Evolutionary conservation across 1,139 yeast genomes (phyloP).

Genomic region (Pneumocystis jirovecii): DNA sequence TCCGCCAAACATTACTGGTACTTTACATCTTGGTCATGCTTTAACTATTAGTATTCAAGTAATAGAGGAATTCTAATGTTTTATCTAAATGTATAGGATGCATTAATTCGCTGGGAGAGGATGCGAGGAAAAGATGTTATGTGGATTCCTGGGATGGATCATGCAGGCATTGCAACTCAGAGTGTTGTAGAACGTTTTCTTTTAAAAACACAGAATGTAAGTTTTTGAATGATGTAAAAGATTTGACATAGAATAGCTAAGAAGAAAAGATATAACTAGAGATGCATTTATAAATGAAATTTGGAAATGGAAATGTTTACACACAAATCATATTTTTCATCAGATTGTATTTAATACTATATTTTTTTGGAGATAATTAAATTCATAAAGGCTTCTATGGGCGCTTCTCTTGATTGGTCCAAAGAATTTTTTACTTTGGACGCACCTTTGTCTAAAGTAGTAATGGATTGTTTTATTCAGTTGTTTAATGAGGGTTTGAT

Average conservation of each 20-base stretch:
- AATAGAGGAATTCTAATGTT: not conserved
- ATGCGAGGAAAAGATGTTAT: constrained; percentile 6
- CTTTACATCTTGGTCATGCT: constrained; percentile 13
- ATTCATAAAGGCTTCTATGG: constrained; percentile 7
- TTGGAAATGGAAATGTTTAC: constrained; percentile 1
- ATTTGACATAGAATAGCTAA: not conserved
- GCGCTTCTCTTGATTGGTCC: constrained; percentile 12
- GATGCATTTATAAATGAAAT: constrained; percentile 2
- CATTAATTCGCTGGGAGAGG: constrained; percentile 7
- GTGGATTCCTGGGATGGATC: constrained; percentile 13
- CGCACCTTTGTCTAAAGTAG: constrained; percentile 7
- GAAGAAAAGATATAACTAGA: constrained; percentile 5
- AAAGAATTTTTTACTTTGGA: constrained; percentile 11
- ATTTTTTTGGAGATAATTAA: not conserved
- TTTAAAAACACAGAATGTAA: constrained; percentile 5
- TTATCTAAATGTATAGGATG: constrained; percentile 4
- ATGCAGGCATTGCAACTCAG: constrained; percentile 14
- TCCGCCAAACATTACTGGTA: constrained; percentile 13
- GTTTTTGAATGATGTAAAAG: not conserved
- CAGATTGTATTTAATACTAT: not conserved
- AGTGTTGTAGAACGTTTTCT: constrained; percentile 9
- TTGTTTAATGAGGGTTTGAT: constrained; percentile 11
- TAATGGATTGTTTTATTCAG: constrained; percentile 7
- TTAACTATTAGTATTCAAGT: constrained; percentile 11
- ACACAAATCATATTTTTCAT: not conserved